Conservation (phyloP, 73 alveolate genomes). For the Strombidium stylifer region DNA sequence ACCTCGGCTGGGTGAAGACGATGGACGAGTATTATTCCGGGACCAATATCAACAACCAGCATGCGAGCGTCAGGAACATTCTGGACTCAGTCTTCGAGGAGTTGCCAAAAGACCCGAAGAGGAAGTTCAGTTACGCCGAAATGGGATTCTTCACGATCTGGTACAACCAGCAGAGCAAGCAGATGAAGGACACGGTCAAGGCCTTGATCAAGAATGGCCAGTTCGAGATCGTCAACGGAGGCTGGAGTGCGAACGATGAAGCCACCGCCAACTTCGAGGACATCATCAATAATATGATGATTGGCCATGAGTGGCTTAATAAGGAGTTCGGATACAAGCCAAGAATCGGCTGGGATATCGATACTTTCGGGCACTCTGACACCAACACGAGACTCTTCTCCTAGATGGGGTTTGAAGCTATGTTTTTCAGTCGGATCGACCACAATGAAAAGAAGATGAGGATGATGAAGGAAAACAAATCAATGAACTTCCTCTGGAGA, state of each 20-base stretch:
- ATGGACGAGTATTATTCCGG: constrained; percentile 82
- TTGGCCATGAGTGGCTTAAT: constrained; percentile 84
- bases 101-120: constrained; percentile 47
- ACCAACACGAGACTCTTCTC: constrained; percentile 85
- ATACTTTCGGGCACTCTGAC: constrained; percentile 94
- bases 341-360: constrained; percentile 92
- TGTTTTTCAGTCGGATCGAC: constrained; percentile 91
- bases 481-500: constrained; percentile 81
- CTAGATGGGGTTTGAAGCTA: constrained; percentile 91
- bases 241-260: constrained; percentile 98
- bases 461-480: constrained; percentile 48
- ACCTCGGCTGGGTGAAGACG: constrained; percentile 98
- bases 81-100: constrained; percentile 40
- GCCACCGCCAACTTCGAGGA: constrained; percentile 93
- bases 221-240: constrained; percentile 89
- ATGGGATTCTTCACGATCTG: constrained; percentile 72
- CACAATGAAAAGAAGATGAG: constrained; percentile 75
- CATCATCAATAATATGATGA: constrained; percentile 83
- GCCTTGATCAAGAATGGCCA: constrained; percentile 65
- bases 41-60: constrained; percentile 19
- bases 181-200: constrained; percentile 49
- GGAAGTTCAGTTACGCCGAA: constrained; percentile 86
- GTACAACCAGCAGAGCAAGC: constrained; percentile 71
- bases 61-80: constrained; percentile 44
- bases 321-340: constrained; percentile 86